Percentiles rank a stretch among this genome's conserved stretches.
These are phyloP conservation scores for Raddia distichophylla DNA, from an alignment of 176 grass and related monocot genomes.

Conservation along the genomic window DNA sequence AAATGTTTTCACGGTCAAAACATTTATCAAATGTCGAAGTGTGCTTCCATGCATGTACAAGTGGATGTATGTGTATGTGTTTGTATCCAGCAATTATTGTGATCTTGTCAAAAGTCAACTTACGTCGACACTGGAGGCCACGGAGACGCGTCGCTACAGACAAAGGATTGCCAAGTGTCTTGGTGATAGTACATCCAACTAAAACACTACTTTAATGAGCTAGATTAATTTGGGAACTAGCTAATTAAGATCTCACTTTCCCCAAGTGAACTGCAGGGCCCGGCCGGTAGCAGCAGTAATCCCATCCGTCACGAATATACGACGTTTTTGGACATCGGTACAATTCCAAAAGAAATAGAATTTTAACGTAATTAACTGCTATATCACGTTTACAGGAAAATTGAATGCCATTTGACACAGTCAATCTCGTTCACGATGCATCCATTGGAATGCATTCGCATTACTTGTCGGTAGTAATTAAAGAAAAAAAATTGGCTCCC, in stretches of 20 bases:
- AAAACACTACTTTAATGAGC: background rate
- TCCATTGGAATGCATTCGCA: background rate
- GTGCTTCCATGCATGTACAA: slow-evolving; percentile 17
- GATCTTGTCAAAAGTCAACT: slow-evolving; percentile 24
- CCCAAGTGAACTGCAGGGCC: background rate
- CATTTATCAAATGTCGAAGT: slow-evolving; percentile 14
- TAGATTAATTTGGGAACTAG: background rate
- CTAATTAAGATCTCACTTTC: slow-evolving; percentile 17
- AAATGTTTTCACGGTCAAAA: slow-evolving; percentile 32
- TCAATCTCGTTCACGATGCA: background rate
- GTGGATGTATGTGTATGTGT: background rate
- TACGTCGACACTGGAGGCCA: slow-evolving; percentile 29
- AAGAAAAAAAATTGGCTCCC: background rate
- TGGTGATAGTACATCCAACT: background rate
- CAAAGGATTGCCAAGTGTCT: background rate
- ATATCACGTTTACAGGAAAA: too few species aligned
- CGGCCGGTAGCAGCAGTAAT: too few species aligned
- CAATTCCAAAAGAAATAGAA: too few species aligned
- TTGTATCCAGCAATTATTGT: slow-evolving; percentile 35
- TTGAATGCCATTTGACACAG: too few species aligned
- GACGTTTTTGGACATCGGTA: too few species aligned
- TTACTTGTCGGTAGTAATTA: background rate
- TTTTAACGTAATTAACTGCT: too few species aligned
- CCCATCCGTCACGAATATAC: too few species aligned
- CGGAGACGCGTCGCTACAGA: background rate